phyloP scores from a whole-genome alignment of 345 rosid genomes.

The Hibiscus trionum region DNA sequence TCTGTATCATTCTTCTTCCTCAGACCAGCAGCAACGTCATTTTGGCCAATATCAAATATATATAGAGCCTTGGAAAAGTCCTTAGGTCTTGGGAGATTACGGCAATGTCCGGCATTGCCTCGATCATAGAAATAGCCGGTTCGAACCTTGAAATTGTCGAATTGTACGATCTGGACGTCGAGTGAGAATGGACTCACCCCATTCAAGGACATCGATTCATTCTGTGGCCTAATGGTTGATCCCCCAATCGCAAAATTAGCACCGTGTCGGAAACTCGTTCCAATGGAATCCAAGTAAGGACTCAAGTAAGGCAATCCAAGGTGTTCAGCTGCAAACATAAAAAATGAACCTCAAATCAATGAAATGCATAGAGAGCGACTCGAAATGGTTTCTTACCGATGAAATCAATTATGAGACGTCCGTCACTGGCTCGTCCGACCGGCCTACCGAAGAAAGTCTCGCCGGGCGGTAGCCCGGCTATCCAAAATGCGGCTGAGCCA shows the following conservation, averaged over 20 bases:
- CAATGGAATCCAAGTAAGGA: slow-evolving; percentile 79
- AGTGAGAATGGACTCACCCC: slow-evolving; percentile 85
- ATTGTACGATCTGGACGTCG: slow-evolving; percentile 73
- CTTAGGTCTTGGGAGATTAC: slow-evolving; percentile 8
- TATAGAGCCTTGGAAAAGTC: slow-evolving; percentile 15
- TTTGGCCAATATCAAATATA: slow-evolving; percentile 12
- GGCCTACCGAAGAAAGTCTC: slow-evolving; percentile 25
- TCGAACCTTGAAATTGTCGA: slow-evolving; percentile 52
- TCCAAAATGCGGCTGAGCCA: slow-evolving; percentile 23
- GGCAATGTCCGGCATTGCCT: slow-evolving; percentile 22
- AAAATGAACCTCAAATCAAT: not conserved
- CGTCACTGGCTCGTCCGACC: slow-evolving; percentile 3
- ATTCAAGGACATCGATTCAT: slow-evolving; percentile 53
- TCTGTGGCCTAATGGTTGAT: slow-evolving; percentile 68
- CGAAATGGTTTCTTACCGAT: no score
- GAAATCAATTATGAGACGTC: no score
- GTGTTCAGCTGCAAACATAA: slow-evolving; percentile 53
- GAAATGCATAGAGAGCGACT: not conserved
- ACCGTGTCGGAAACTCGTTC: slow-evolving; percentile 66
- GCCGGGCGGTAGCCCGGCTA: slow-evolving; percentile 17
- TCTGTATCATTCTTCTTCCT: slow-evolving; percentile 4
- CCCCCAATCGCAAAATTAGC: slow-evolving; percentile 93
- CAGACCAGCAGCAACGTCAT: slow-evolving; percentile 14
- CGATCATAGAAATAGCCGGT: slow-evolving; percentile 38
- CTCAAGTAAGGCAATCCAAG: slow-evolving; percentile 65